A percentile compares a stretch with the other conserved stretches of the same genome.
Evolutionary conservation across 768 basidiomycete species (phyloP).

Genomic region (Lactarius hengduanensis): DNA sequence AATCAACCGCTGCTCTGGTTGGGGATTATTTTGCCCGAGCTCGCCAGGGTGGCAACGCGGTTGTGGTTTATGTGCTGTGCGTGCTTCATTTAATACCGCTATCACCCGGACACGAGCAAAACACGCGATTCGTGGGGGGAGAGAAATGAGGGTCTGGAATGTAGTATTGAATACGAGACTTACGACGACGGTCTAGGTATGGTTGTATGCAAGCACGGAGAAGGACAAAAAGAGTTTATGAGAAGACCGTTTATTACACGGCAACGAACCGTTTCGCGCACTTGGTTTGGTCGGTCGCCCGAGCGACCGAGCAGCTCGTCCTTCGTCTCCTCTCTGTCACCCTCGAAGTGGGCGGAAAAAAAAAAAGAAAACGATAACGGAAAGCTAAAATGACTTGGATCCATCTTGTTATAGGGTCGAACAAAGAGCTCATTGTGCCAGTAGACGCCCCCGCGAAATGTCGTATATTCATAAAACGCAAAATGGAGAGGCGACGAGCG

Average conservation of each 20-base stretch:
- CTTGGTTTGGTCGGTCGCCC: background rate
- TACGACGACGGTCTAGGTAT: conserved; percentile 14
- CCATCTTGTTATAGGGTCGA: background rate
- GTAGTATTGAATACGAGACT: background rate
- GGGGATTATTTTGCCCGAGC: background rate
- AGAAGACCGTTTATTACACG: conserved; percentile 14
- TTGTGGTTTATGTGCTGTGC: background rate
- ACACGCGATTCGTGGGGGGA: conserved; percentile 13
- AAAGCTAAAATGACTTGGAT: background rate
- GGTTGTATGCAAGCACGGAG: conserved; percentile 19
- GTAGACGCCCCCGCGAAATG: conserved; percentile 2
- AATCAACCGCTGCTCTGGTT: conserved; percentile 3
- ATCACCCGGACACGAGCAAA: conserved; percentile 17
- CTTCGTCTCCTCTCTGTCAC: background rate
- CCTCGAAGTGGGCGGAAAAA: background rate
- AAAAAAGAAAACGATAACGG: background rate
- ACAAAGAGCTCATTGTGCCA: background rate
- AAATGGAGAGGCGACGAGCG: background rate
- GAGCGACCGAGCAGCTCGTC: background rate
- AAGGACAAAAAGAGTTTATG: background rate
- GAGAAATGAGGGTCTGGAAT: conserved; percentile 17
- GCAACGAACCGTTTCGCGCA: conserved; percentile 21
- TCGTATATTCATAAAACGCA: background rate
- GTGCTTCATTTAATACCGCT: conserved; percentile 6
- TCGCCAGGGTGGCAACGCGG: conserved; percentile 12